These are phyloP conservation scores for Sicyos edulis DNA, from an alignment of 306 rosid species.

Conservation along the genomic window DNA sequence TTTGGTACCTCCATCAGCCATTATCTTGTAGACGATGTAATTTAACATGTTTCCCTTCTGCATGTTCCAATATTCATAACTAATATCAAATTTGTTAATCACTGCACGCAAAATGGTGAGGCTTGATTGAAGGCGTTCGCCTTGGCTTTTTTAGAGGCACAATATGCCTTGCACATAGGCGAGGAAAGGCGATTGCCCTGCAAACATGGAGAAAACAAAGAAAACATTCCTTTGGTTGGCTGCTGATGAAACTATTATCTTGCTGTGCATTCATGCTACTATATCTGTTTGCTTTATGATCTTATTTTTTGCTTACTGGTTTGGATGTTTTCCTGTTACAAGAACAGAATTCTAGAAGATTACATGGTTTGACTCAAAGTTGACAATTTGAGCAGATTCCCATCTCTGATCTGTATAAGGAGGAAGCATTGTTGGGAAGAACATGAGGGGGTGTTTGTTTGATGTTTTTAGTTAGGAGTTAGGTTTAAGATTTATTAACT, in stretches of 20 bases:
- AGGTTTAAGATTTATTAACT: no score
- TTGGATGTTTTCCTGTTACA: conserved; percentile 17
- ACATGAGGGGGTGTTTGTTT: no score
- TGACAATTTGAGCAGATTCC: neutral
- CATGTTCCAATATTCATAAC: conserved; percentile 5
- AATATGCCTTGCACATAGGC: no score
- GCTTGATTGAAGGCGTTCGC: no score
- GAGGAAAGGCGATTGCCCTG: neutral
- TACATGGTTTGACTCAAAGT: conserved; percentile 6
- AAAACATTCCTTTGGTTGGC: conserved; percentile 3
- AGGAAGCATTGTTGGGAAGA: neutral
- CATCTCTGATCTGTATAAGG: neutral
- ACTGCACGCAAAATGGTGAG: no score
- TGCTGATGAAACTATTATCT: neutral
- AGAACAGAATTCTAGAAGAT: conserved; percentile 10
- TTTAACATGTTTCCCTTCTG: neutral
- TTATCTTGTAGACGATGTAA: no score
- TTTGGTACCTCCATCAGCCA: no score
- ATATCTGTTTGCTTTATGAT: neutral
- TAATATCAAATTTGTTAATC: neutral
- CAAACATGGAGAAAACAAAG: neutral
- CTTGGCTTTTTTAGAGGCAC: no score
- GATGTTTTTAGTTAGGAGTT: no score
- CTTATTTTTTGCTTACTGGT: conserved; percentile 10
- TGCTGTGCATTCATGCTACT: neutral